Base-by-base conservation (phyloP, 805 yeast species). In the Yueomyces sinensis region DNA sequence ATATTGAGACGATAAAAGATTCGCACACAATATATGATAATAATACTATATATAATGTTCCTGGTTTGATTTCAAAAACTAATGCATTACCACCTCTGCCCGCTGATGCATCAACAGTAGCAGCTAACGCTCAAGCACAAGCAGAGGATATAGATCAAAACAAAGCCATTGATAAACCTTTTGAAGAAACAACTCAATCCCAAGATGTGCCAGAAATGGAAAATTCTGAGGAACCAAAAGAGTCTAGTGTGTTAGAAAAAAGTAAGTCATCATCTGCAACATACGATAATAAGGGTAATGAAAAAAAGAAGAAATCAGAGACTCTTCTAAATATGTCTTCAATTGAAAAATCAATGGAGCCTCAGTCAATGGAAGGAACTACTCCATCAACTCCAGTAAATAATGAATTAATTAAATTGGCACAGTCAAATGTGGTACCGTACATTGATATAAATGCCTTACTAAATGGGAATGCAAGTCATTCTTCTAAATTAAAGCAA, bases 401-500 rank as follows among this genome's bases (percentile, higher is more conserved):
- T 29, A 36, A 39, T 32, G 42, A 43, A 19, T 32, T 43, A 23
- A 44, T 42, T 24, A 47, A 63, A 59, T 34, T 54, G 49, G 37
- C 66, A 62, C 31, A 56, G 59, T 54, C 46, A 56, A 18, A 46
- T 55, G 25, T 61, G 49, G 27, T 66, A 56, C 47, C 65, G 68
- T 40, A 63, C 61, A 24, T 50, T 40, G 37, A 63, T 58, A 30
- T 63, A 63, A 41, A 58, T 56, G 40, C 65, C 57, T 13, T 74
- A 66, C 35, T 56, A 4, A 40, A 35, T 17, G 37, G 48, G 14
- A 52, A 48, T 9, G 34, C 27, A 3, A 28, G 48, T 1, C 54
- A 46, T 37, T 37, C 40, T 2, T 18, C 32, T 3, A 57, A 56
- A 32, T 37, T 54, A n/a, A 34, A 41, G n/a, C 47, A 47, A 31